Percentiles rank a stretch among this genome's conserved stretches.
phyloP scores from a whole-genome alignment of 1,139 yeast species.

The Yamadazyma atmosphaerica region DNA sequence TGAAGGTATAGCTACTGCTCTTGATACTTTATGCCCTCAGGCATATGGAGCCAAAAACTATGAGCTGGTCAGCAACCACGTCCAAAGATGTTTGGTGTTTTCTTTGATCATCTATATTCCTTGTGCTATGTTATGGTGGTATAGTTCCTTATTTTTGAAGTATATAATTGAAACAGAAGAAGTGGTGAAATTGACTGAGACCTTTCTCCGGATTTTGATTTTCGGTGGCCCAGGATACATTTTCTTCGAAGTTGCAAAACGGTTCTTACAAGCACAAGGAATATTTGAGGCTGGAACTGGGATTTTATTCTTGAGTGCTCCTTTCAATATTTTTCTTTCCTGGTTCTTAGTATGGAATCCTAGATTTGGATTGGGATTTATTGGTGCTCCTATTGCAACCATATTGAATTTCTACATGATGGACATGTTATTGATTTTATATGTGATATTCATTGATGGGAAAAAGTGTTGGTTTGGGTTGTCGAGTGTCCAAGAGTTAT shows the following conservation, averaged over 20 bases:
- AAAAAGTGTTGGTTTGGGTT: constrained; percentile 72
- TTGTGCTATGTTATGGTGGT: constrained; percentile 65
- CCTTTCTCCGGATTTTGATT: constrained; percentile 63
- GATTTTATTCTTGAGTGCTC: constrained; percentile 75
- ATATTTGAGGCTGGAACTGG: constrained; percentile 89
- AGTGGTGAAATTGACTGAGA: constrained; percentile 63
- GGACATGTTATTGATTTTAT: constrained; percentile 53
- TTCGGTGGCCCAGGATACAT: constrained; percentile 86
- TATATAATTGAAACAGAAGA: constrained; percentile 58
- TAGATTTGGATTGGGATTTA: constrained; percentile 58
- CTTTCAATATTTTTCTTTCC: constrained; percentile 69
- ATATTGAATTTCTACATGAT: constrained; percentile 71
- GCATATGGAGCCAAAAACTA: constrained; percentile 74
- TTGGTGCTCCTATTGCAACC: constrained; percentile 76
- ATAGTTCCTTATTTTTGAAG: constrained; percentile 53
- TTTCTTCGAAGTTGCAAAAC: constrained; percentile 76
- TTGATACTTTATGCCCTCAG: constrained; percentile 86
- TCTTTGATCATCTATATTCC: constrained; percentile 60
- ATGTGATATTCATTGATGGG: constrained; percentile 62
- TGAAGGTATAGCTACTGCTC: constrained; percentile 85
- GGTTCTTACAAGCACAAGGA: constrained; percentile 89
- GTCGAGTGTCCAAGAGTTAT: constrained; percentile 42
- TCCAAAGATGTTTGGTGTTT: constrained; percentile 62
- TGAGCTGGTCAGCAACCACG: constrained; percentile 59
- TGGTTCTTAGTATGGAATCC: constrained; percentile 79